Base-by-base conservation (phyloP, 192 early-diverging fungal species). In the Allomyces macrogynus region DNA sequence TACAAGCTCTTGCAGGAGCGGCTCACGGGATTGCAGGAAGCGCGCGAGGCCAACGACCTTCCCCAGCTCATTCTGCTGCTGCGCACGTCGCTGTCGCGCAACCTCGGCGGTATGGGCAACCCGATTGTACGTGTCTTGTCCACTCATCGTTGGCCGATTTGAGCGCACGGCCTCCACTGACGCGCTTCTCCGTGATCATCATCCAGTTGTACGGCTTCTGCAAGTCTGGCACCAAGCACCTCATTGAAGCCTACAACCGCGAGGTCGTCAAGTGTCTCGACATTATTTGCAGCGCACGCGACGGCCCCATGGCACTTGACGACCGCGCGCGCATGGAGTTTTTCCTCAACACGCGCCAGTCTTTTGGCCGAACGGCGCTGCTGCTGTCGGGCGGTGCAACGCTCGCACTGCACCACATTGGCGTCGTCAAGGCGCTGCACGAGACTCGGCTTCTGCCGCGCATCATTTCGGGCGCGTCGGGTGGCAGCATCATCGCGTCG, bases 291-390 rank as follows among this genome's bases (percentile, higher is more conserved):
- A 40, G 32, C 8, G 32, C 32, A 7, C 32, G 32, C 32, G 80
- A 86, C 40, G 77, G 76, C 5, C 68, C 72, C 0, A 62, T 69
- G 23, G 32, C 32, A 40, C 69, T 88, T 61, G 66, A 77, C n/a
- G 67, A 79, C 12, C 70, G 77, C n/a, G 80, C 77, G 24, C 88
- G 89, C 72, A 75, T 83, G 49, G 79, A 80, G 44, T 86, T 93
- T 66, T 91, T 92, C 66, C 80, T 75, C 12, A 84, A 89, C 62
- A 79, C 80, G 3, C 86, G 87, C 43, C 81, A 86, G 67, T 80
- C 85, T 25, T 92, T 85, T 73, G 93, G 93, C 4, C 74, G 91
- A 24, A 93, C 88, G 5, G 91, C 93, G 0, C 72, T 95, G 64
- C 74, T 91, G 43, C 77, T 95, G 18, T 86, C 83, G 64, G 93